These are phyloP conservation scores for Xylariaceae sp. DNA, from an alignment of 2,329 filamentous ascomycete species.

Conservation along the genomic window DNA sequence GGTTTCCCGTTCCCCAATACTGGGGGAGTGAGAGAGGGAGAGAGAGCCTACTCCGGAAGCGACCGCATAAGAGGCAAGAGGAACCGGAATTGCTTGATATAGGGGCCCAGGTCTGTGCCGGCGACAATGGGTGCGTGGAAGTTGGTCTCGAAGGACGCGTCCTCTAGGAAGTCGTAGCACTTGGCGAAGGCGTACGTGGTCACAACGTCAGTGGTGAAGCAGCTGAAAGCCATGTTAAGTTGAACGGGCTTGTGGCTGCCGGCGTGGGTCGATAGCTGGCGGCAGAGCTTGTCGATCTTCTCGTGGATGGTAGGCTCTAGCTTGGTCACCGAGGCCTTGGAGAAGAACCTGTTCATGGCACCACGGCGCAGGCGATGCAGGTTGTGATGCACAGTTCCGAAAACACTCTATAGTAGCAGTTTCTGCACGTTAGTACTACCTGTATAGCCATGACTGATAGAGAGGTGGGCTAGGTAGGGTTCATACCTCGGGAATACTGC, in stretches of 20 bases:
- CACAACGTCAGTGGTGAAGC: conserved; percentile 6
- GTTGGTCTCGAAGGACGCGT: conserved; percentile 4
- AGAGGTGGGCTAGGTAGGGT: too few relatives aligned
- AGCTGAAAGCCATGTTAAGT: conserved; percentile 7
- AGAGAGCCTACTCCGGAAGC: neutral
- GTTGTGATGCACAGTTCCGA: conserved; percentile 25
- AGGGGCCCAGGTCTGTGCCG: neutral
- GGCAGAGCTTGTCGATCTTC: conserved; percentile 13
- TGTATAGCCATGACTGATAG: too few relatives aligned
- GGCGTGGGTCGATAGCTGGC: conserved; percentile 7
- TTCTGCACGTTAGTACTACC: too few relatives aligned
- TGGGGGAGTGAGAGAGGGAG: neutral
- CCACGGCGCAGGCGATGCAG: conserved; percentile 30
- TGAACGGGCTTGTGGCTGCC: conserved; percentile 1
- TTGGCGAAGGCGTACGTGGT: conserved; percentile 6
- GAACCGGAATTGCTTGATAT: conserved; percentile 1
- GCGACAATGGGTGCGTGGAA: conserved; percentile 2
- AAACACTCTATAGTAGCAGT: conserved; percentile 9
- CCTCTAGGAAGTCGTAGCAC: conserved; percentile 5
- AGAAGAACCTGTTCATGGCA: conserved; percentile 31
- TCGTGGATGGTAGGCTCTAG: conserved; percentile 11
- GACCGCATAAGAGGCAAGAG: neutral
- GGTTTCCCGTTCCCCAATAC: too few relatives aligned
- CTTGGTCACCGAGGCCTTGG: conserved; percentile 26
- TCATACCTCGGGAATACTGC: conserved; percentile 1